phyloP scores from a whole-genome alignment of 257 asterid genomes.

The Solanum rostratum region DNA sequence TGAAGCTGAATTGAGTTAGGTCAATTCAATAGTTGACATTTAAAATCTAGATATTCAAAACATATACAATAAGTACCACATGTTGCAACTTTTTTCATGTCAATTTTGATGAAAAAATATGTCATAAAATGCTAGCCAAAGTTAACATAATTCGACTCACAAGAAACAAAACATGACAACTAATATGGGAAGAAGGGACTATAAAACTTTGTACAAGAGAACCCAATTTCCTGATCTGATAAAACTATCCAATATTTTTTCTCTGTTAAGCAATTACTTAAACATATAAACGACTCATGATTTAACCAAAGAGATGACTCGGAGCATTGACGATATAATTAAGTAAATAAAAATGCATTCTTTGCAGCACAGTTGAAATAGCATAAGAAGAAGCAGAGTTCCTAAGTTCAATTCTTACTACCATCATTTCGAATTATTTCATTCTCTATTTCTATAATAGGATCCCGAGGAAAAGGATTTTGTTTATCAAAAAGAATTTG shows the following conservation, averaged over 20 bases:
- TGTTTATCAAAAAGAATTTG: not conserved
- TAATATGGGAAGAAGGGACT: too few species aligned
- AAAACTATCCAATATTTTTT: not conserved
- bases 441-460: too few species aligned
- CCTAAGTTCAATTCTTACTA: not conserved
- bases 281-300: not conserved
- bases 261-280: not conserved
- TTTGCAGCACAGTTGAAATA: not conserved
- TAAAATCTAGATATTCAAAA: too few species aligned
- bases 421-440: not conserved
- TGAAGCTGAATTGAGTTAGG: too few species aligned
- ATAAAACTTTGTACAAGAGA: not conserved
- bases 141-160: too few species aligned
- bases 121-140: too few species aligned
- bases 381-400: not conserved
- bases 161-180: too few species aligned
- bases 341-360: not conserved
- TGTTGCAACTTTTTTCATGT: too few species aligned
- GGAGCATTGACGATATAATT: not conserved
- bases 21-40: too few species aligned
- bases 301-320: not conserved
- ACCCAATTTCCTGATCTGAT: not conserved
- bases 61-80: too few species aligned
- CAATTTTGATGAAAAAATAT: too few species aligned
- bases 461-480: too few species aligned